Evolutionary conservation across 768 basidiomycete genomes (phyloP).

Genomic region (Leccinum olivaceopallidum): DNA sequence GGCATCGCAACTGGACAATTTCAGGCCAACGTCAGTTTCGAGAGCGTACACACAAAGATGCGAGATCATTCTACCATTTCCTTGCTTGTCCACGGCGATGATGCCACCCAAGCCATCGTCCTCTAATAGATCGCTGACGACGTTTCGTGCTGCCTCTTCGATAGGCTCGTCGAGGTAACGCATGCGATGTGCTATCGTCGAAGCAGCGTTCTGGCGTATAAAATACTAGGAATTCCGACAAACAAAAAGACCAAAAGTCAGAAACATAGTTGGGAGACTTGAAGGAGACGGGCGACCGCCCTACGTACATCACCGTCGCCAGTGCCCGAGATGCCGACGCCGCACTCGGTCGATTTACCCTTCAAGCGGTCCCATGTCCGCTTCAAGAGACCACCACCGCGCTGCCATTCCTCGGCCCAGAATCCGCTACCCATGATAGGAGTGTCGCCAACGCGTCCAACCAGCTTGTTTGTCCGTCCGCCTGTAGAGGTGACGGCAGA

Average conservation of each 20-base stretch:
- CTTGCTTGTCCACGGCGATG: conserved; percentile 67
- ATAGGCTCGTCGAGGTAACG: conserved; percentile 59
- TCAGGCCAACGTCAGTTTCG: not conserved
- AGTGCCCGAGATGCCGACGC: conserved; percentile 79
- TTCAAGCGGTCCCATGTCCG: conserved; percentile 42
- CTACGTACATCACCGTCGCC: conserved; percentile 86
- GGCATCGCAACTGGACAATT: conserved; percentile 60
- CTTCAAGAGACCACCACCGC: conserved; percentile 32
- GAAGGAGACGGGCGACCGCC: conserved; percentile 21
- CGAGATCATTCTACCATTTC: conserved; percentile 52
- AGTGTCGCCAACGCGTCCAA: conserved; percentile 82
- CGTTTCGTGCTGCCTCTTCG: conserved; percentile 50
- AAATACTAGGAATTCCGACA: conserved; percentile 54
- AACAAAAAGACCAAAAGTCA: not conserved
- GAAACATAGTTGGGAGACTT: conserved; percentile 2
- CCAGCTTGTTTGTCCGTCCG: conserved; percentile 80
- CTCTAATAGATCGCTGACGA: conserved; percentile 55
- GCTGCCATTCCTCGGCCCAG: conserved; percentile 81
- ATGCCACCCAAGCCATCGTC: conserved; percentile 74
- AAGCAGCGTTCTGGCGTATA: conserved; percentile 68
- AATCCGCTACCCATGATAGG: conserved; percentile 77
- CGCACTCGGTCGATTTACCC: conserved; percentile 37
- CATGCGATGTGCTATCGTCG: conserved; percentile 66
- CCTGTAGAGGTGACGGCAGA: conserved; percentile 77
- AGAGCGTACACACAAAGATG: conserved; percentile 9